phyloP scores from a whole-genome alignment of 2,329 filamentous ascomycete species.

The Colletotrichum eleusines region DNA sequence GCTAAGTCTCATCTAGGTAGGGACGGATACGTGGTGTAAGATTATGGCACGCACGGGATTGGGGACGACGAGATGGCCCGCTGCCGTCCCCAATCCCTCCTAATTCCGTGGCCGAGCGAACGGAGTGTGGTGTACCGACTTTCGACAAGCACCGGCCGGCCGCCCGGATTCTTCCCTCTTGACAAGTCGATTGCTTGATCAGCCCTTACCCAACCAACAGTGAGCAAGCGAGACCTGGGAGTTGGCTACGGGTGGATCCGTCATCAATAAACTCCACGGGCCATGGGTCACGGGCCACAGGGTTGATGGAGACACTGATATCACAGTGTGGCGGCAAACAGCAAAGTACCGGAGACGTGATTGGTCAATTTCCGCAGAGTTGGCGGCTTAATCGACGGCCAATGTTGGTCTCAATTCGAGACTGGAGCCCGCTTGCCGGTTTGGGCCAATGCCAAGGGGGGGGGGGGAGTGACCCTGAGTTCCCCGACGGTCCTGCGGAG shows the following conservation, averaged over 20 bases:
- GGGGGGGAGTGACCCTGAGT: conserved; percentile 24
- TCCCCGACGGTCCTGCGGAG: conserved; percentile 6
- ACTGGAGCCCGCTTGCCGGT: conserved; percentile 8
- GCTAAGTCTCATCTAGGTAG: no score
- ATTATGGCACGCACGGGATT: not conserved
- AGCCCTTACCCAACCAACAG: not conserved
- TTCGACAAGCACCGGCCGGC: conserved; percentile 15
- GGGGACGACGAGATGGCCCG: conserved; percentile 27
- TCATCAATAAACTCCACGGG: conserved; percentile 31
- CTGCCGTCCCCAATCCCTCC: conserved; percentile 3
- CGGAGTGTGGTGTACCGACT: conserved; percentile 12
- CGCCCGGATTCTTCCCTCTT: conserved; percentile 5
- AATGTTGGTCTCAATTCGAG: conserved; percentile 24
- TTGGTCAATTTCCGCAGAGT: conserved; percentile 34
- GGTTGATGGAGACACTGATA: conserved; percentile 17
- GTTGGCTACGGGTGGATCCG: conserved; percentile 10
- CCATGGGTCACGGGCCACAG: conserved; percentile 26
- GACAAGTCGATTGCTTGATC: conserved; percentile 6
- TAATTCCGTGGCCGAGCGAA: conserved; percentile 25
- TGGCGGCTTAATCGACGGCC: conserved; percentile 15
- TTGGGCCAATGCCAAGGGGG: not conserved
- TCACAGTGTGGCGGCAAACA: conserved; percentile 5
- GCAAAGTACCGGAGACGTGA: conserved; percentile 16
- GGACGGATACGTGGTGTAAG: no score
- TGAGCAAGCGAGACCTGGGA: conserved; percentile 6